Evolutionary conservation across 495 filamentous ascomycete species (phyloP).

Genomic region (Annulohypoxylon stygium): DNA sequence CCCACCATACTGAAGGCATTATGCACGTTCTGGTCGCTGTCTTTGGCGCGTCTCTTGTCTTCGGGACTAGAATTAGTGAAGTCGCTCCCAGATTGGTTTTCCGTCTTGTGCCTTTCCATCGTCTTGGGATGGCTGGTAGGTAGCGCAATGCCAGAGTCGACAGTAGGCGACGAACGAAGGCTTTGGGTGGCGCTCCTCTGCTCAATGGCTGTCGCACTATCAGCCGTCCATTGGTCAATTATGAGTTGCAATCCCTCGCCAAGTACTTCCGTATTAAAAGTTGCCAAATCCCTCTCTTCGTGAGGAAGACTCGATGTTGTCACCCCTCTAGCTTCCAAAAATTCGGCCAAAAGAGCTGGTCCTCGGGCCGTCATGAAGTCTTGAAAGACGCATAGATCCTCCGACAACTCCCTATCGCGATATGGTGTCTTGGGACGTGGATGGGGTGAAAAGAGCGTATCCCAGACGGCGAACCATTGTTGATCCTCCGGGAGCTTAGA

Average conservation of each 20-base stretch:
- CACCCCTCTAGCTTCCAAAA: constrained; percentile 33
- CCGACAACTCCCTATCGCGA: constrained; percentile 38
- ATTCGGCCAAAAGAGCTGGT: constrained; percentile 35
- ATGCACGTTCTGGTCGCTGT: not conserved
- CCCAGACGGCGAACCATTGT: constrained; percentile 51
- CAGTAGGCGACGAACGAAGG: constrained; percentile 32
- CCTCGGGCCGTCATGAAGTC: constrained; percentile 42
- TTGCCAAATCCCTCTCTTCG: constrained; percentile 41
- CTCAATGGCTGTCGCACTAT: constrained; percentile 25
- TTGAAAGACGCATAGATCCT: constrained; percentile 45
- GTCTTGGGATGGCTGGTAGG: constrained; percentile 6
- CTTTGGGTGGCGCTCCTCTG: constrained; percentile 32
- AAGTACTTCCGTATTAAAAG: constrained; percentile 37
- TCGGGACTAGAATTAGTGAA: not conserved
- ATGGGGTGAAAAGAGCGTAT: constrained; percentile 45
- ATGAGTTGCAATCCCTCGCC: constrained; percentile 44
- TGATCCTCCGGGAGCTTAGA: constrained; percentile 45
- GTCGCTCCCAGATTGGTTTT: not conserved
- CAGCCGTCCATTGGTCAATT: constrained; percentile 48
- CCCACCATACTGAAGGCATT: not conserved
- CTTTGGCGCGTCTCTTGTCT: constrained; percentile 2
- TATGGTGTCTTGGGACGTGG: constrained; percentile 46
- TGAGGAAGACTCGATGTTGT: constrained; percentile 32
- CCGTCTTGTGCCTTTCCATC: not conserved
- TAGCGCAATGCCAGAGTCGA: constrained; percentile 41